A percentile compares a stretch with the other conserved stretches of the same genome.
Conservation (phyloP, 1,284 basidiomycete species). For the Cryptococcus floricola region DNA sequence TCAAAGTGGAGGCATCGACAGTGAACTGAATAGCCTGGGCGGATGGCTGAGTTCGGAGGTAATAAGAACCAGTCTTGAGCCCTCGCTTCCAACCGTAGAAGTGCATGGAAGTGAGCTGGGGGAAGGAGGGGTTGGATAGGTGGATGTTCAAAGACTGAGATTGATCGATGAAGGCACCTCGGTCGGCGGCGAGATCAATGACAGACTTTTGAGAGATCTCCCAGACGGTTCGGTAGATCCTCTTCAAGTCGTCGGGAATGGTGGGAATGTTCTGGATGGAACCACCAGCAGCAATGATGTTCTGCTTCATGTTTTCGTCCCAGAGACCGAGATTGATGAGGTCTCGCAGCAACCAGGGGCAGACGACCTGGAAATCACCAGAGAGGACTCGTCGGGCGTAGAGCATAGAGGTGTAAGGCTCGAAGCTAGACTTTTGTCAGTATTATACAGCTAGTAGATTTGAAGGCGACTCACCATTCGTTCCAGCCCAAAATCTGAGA, state of each 20-base stretch:
- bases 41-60: constrained; percentile 89
- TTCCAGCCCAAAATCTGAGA: constrained; percentile 98
- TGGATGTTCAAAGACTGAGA: constrained; percentile 79
- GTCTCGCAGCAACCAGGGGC: constrained; percentile 52
- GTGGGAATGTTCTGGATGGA: constrained; percentile 85
- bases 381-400: constrained; percentile 99
- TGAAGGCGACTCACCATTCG: constrained; percentile 68
- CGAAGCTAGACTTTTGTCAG: constrained; percentile 28
- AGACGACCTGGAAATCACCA: constrained; percentile 90
- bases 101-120: constrained; percentile 97
- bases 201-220: constrained; percentile 99
- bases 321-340: constrained; percentile 93
- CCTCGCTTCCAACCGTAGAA: constrained; percentile 99
- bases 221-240: constrained; percentile 65
- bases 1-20: constrained; percentile 75
- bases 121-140: constrained; percentile 82
- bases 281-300: constrained; percentile 95
- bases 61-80: constrained; percentile 95
- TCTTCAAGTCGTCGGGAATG: constrained; percentile 84
- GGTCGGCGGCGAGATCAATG: constrained; percentile 95
- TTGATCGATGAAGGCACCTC: constrained; percentile 98
- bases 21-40: constrained; percentile 98
- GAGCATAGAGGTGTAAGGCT: constrained; percentile 72
- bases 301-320: constrained; percentile 99
- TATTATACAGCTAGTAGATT: neutral